Base-by-base conservation (phyloP, 768 basidiomycete genomes). In the Terana coerulea region DNA sequence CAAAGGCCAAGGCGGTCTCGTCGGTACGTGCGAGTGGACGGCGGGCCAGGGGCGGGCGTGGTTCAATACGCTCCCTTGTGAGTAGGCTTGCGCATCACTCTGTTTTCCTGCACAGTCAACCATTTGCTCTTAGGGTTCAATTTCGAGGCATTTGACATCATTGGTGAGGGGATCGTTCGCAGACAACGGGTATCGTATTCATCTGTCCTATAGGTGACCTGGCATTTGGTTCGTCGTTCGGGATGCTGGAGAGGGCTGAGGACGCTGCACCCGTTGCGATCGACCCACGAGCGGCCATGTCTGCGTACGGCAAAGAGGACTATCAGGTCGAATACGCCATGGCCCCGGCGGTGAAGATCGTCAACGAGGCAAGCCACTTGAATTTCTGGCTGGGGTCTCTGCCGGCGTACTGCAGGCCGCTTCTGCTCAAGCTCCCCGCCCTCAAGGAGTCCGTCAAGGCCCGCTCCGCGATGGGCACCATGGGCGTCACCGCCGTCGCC, bases 211-310 rank as follows among this genome's bases (percentile, higher is more conserved):
- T 7, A 72, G 71, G 75, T 30, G 88, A 92, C 63, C 76, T 92
- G 7, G 85, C 88, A 0, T 93, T 93, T 59, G 91, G 91, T 1
- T 77, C 78, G 1, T 85, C 91, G 0, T 94, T 93, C 59, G 90
- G 89, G 12, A 94, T 94, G 91, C 71, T 93, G 51, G 62, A 77
- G 42, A 76, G 82, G 7, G 84, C 75, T 15, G 79, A 79, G 46
- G 91, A 92, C 60, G 71, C 76, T 14, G 87, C 84, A 2, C 70
- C 78, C 3, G 82, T 87, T 0, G 83, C 85, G 7, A 75, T 72
- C 14, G 71, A 76, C 34, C 77, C 76, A 30, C 55, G 73, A 43
- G 71, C 70, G 11, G 81, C 75, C 3, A 79, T 84, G 71, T 64
- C 74, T 6, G 75, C 76, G 3, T 84, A 82, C 40, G 82, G 80